phyloP scores from a whole-genome alignment of 2,329 filamentous ascomycete species.

The Tothia fuscella region DNA sequence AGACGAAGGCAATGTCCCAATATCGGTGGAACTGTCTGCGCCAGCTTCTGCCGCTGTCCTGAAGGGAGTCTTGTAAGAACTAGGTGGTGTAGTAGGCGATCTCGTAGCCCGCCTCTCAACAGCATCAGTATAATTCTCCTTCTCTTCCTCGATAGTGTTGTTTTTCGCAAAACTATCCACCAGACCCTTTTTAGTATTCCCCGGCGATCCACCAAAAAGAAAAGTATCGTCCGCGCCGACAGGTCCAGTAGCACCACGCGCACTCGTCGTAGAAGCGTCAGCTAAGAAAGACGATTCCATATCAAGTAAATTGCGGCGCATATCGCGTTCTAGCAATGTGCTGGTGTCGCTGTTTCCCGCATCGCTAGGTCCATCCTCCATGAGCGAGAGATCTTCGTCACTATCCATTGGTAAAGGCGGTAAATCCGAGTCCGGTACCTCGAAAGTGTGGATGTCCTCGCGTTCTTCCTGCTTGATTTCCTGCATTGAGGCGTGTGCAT shows the following conservation, averaged over 20 bases:
- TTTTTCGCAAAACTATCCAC: conserved; percentile 8
- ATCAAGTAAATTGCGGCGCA: conserved; percentile 48
- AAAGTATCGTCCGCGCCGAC: conserved; percentile 35
- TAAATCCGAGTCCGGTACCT: conserved; percentile 26
- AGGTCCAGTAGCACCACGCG: conserved; percentile 15
- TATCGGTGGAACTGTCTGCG: conserved; percentile 16
- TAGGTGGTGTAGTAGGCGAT: conserved; percentile 27
- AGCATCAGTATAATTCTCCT: no score
- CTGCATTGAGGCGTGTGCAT: no score
- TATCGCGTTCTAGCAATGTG: conserved; percentile 41
- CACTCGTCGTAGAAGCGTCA: conserved; percentile 30
- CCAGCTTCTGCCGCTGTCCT: conserved; percentile 17
- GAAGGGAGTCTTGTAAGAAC: conserved; percentile 25
- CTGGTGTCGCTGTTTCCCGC: conserved; percentile 22
- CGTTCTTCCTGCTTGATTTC: no score
- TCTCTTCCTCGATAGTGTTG: conserved; percentile 8
- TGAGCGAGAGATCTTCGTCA: conserved; percentile 8
- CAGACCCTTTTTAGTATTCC: conserved; percentile 7
- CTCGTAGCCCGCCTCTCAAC: conserved; percentile 14
- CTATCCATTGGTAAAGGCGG: conserved; percentile 27
- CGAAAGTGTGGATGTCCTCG: no score
- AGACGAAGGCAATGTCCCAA: conserved; percentile 26
- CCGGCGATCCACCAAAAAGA: conserved; percentile 25
- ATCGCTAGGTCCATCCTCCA: not conserved
- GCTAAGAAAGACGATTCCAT: conserved; percentile 53